Percentiles rank a stretch among this genome's conserved stretches.
phyloP scores from a whole-genome alignment of 306 rosid species.

The Cucurbita pepo region DNA sequence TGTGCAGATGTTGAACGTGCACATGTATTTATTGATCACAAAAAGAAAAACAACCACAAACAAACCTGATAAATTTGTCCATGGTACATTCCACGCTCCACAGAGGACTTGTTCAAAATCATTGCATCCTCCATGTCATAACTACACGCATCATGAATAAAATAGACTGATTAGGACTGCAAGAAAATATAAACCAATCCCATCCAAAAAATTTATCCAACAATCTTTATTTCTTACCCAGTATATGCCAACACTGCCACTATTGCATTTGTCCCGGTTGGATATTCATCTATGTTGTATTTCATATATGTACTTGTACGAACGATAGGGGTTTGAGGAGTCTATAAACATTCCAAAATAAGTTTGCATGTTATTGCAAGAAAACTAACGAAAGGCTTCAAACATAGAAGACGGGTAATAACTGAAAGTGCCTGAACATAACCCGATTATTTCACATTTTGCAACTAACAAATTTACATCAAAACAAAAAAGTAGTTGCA shows the following conservation, averaged over 20 bases:
- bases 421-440: background rate
- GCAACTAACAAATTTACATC: background rate
- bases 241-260: conserved; percentile 95
- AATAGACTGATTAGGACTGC: conserved; percentile 3
- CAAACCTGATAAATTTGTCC: conserved; percentile 88
- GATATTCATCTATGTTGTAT: conserved; percentile 66
- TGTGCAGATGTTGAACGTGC: background rate
- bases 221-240: conserved; percentile 38
- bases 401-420: background rate
- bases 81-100: conserved; percentile 93
- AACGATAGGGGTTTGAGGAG: conserved; percentile 85
- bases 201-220: background rate
- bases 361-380: background rate
- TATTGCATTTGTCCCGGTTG: conserved; percentile 88
- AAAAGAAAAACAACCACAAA: background rate
- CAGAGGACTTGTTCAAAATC: conserved; percentile 92
- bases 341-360: conserved; percentile 28
- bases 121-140: conserved; percentile 99
- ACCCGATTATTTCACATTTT: background rate
- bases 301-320: conserved; percentile 59
- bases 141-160: conserved; percentile 25
- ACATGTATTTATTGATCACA: background rate
- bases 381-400: background rate
- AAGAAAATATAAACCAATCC: background rate
- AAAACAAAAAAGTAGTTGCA: background rate